Evolutionary conservation across 371 early-diverging fungal genomes (phyloP).

Genomic region (Mucor piriformis): DNA sequence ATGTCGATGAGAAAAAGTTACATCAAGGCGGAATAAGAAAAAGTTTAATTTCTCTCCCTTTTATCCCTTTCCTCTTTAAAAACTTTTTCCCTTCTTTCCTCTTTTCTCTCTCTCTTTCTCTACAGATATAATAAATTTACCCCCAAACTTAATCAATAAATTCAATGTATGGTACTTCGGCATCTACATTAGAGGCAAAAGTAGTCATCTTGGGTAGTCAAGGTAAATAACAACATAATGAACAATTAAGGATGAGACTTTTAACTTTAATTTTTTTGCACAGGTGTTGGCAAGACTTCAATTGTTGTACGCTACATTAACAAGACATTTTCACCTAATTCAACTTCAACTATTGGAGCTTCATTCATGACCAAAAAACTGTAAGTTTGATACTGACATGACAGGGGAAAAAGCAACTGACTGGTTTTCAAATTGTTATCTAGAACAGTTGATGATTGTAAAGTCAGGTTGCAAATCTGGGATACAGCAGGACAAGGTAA

Average conservation of each 20-base stretch:
- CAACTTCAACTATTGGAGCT: conserved; percentile 82
- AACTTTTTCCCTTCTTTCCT: neutral
- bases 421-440: neutral
- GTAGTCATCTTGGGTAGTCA: conserved; percentile 77
- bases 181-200: conserved; percentile 71
- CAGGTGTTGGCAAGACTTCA: conserved; percentile 84
- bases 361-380: conserved; percentile 81
- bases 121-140: conserved; percentile 1
- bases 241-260: conserved; percentile 1
- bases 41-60: conserved; percentile 8
- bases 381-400: conserved; percentile 37
- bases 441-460: conserved; percentile 69
- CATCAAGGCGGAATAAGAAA: conserved; percentile 13
- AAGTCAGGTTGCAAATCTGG: conserved; percentile 72
- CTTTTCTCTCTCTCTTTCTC: neutral
- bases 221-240: conserved; percentile 41
- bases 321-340: conserved; percentile 77
- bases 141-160: neutral
- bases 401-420: neutral
- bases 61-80: conserved; percentile 3
- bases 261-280: neutral
- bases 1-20: neutral
- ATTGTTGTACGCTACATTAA: conserved; percentile 81
- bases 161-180: conserved; percentile 33
- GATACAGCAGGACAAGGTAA: conserved; percentile 73